A percentile compares a stretch with the other conserved stretches of the same genome.
Evolutionary conservation across 2,329 filamentous ascomycete genomes (phyloP).

Genomic region (Leptographium procerum): DNA sequence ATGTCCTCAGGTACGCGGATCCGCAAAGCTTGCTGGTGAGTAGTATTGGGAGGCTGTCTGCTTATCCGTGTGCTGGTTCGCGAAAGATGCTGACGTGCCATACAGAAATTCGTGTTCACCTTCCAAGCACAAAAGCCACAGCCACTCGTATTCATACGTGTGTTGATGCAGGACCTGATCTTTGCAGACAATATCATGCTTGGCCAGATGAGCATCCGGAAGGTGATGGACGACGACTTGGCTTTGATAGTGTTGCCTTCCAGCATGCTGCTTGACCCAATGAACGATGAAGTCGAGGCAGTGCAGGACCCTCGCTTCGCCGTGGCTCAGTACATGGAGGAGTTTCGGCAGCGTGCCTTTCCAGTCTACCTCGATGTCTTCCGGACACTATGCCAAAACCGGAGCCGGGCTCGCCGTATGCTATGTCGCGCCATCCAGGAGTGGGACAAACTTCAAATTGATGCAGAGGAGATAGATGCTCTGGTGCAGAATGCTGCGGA

Average conservation of each 20-base stretch:
- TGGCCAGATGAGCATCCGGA: slow-evolving; percentile 55
- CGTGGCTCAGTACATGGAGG: slow-evolving; percentile 63
- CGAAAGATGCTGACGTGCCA: neutral
- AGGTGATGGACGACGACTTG: slow-evolving; percentile 75
- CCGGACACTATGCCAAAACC: slow-evolving; percentile 77
- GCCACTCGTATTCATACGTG: slow-evolving; percentile 73
- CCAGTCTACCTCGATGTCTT: slow-evolving; percentile 75
- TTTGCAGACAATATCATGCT: slow-evolving; percentile 62
- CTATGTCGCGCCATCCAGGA: slow-evolving; percentile 73
- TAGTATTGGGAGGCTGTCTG: slow-evolving; percentile 3
- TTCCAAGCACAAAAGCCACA: slow-evolving; percentile 74
- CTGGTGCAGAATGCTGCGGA: slow-evolving; percentile 49
- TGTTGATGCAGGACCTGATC: slow-evolving; percentile 64
- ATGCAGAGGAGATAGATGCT: slow-evolving; percentile 67
- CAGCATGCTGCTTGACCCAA: slow-evolving; percentile 57
- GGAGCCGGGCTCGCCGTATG: slow-evolving; percentile 80
- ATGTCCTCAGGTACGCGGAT: slow-evolving; percentile 56
- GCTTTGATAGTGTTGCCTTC: slow-evolving; percentile 62
- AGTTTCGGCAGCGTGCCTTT: slow-evolving; percentile 47
- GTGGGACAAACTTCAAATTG: slow-evolving; percentile 48
- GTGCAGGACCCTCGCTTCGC: slow-evolving; percentile 62
- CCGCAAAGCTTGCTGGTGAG: slow-evolving; percentile 59
- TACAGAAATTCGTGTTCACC: slow-evolving; percentile 59
- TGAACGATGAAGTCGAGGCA: slow-evolving; percentile 66
- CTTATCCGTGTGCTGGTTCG: neutral